Percentiles rank a stretch among this genome's conserved stretches.
These are phyloP conservation scores for Echites panduratus DNA, from an alignment of 257 asterid genomes.

Conservation along the genomic window DNA sequence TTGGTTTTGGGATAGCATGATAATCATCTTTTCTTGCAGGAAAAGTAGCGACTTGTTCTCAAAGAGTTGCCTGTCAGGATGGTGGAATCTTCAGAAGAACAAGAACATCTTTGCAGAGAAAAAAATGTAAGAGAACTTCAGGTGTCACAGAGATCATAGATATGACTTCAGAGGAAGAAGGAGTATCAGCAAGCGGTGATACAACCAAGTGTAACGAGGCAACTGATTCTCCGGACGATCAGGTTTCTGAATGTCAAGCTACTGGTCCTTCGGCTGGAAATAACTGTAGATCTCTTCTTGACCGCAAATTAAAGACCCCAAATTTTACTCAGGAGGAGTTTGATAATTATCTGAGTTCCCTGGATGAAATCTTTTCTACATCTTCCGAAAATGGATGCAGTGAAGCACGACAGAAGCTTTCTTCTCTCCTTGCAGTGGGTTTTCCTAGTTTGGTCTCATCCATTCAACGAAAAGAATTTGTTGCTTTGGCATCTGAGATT, in stretches of 20 bases:
- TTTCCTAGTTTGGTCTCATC: slow-evolving; percentile 26
- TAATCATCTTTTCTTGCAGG: not conserved
- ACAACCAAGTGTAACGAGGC: not conserved
- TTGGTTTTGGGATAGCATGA: not conserved
- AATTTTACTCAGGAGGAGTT: slow-evolving; percentile 28
- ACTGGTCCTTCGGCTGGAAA: not conserved
- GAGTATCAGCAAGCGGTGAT: not conserved
- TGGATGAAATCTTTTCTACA: slow-evolving; percentile 26
- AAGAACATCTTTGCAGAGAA: not conserved
- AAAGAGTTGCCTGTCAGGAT: not conserved
- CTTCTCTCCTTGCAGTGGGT: slow-evolving; percentile 32
- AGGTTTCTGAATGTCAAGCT: not conserved
- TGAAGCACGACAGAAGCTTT: slow-evolving; percentile 27
- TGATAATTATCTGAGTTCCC: slow-evolving; percentile 32
- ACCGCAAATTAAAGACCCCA: not conserved
- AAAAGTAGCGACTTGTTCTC: not conserved
- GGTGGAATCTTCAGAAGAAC: not conserved
- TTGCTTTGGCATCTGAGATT: slow-evolving; percentile 26
- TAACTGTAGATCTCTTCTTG: not conserved
- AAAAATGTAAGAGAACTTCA: not conserved
- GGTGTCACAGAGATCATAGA: not conserved
- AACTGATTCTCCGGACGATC: not conserved
- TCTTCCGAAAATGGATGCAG: slow-evolving; percentile 13
- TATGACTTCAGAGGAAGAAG: not conserved
- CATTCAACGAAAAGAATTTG: slow-evolving; percentile 21